Conservation (phyloP, 345 rosid genomes). For the Lepidium aucheri region DNA sequence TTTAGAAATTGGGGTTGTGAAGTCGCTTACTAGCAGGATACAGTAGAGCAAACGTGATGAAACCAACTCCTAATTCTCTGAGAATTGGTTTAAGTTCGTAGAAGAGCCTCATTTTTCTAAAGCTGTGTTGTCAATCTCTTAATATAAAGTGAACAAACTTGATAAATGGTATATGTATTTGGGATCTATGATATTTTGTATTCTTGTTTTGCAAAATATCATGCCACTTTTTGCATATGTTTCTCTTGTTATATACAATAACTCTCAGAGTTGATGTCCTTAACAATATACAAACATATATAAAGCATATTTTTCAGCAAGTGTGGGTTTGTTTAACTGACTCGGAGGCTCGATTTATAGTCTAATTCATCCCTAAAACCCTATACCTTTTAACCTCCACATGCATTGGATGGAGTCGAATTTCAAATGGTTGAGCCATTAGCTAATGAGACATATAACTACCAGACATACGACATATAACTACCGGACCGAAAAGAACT, state of each 20-base stretch:
- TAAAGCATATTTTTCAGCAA: neutral
- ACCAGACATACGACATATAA: no score
- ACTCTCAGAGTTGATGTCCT: neutral
- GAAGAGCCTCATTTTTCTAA: slow-evolving; percentile 17
- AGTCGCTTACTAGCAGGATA: slow-evolving; percentile 14
- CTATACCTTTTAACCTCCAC: no score
- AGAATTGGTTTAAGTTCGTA: slow-evolving; percentile 16
- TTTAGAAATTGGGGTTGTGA: slow-evolving; percentile 7
- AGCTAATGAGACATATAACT: no score
- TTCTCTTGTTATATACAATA: slow-evolving; percentile 5
- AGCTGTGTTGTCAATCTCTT: slow-evolving; percentile 12
- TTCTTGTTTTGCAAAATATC: slow-evolving; percentile 14
- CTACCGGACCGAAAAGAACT: no score
- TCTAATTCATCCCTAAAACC: no score
- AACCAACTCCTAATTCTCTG: slow-evolving; percentile 15
- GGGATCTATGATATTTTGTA: slow-evolving; percentile 12
- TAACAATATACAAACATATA: neutral
- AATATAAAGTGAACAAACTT: slow-evolving; percentile 14
- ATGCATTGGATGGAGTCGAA: neutral
- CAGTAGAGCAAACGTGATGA: slow-evolving; percentile 9
- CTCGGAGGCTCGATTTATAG: neutral
- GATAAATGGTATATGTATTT: slow-evolving; percentile 17
- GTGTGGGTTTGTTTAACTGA: neutral
- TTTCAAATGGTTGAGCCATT: no score
- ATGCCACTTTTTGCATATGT: slow-evolving; percentile 7